Evolutionary conservation across 2,329 filamentous ascomycete species (phyloP).

Genomic region (Colletotrichum tanaceti): DNA sequence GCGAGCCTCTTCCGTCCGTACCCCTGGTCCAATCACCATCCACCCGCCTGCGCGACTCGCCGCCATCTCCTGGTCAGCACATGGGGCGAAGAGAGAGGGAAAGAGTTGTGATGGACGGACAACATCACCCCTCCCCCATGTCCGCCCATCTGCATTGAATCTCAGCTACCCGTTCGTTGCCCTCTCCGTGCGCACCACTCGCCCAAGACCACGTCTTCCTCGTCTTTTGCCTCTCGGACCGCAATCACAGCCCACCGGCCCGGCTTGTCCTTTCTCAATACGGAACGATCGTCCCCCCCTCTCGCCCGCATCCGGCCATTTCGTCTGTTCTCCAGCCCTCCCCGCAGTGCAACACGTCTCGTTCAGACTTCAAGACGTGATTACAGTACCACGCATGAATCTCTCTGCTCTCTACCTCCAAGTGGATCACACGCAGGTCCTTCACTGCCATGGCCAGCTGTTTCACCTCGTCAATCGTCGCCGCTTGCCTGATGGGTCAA

Average conservation of each 20-base stretch:
- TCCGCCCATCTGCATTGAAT: slow-evolving; percentile 32
- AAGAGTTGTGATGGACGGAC: slow-evolving; percentile 22
- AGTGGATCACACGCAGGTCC: slow-evolving; percentile 40
- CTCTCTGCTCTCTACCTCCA: slow-evolving; percentile 32
- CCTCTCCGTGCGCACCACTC: slow-evolving; percentile 14
- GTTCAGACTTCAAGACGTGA: slow-evolving; percentile 30
- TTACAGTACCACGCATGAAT: slow-evolving; percentile 38
- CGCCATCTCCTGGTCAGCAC: slow-evolving; percentile 18
- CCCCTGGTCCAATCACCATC: slow-evolving; percentile 9
- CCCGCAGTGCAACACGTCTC: slow-evolving; percentile 26
- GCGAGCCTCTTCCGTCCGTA: slow-evolving; percentile 21
- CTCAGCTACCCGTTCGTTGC: slow-evolving; percentile 25
- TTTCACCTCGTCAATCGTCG: slow-evolving; percentile 40
- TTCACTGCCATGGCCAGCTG: slow-evolving; percentile 40
- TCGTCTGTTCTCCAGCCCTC: slow-evolving; percentile 17
- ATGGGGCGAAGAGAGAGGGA: slow-evolving; percentile 1
- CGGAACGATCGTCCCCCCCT: slow-evolving; percentile 25
- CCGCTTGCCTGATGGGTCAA: slow-evolving; percentile 22
- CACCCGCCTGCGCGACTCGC: slow-evolving; percentile 19
- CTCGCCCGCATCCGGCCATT: slow-evolving; percentile 19
- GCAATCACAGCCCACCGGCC: slow-evolving; percentile 20
- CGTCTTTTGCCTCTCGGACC: slow-evolving; percentile 25
- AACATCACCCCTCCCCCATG: slow-evolving; percentile 30
- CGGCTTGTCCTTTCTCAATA: slow-evolving; percentile 2
- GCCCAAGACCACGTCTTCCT: slow-evolving; percentile 15